Conservation (phyloP, 306 rosid species). For the Neltuma alba region DNA sequence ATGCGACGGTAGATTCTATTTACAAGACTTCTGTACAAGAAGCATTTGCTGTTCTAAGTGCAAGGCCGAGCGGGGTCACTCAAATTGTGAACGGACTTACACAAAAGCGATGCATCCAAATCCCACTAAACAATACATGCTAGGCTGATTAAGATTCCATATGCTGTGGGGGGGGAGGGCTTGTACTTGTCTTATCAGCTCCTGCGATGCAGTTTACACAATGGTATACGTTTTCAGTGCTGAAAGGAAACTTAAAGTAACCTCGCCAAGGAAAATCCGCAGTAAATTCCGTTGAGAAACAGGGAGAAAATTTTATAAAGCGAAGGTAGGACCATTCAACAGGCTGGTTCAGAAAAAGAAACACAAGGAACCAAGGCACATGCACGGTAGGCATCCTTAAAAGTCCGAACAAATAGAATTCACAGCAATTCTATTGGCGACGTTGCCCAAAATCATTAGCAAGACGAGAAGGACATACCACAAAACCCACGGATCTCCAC, state of each 20-base stretch:
- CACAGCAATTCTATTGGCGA: not conserved
- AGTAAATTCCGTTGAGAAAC: not conserved
- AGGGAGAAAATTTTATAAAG: not conserved
- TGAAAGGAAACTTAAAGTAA: not conserved
- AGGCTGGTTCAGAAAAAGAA: slow-evolving; percentile 15
- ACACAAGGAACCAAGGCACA: slow-evolving; percentile 1
- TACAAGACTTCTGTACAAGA: not conserved
- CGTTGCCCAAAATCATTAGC: not conserved
- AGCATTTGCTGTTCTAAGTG: not conserved
- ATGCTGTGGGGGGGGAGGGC: slow-evolving; percentile 89
- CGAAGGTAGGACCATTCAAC: not conserved
- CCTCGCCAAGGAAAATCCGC: slow-evolving; percentile 11
- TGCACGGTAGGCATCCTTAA: slow-evolving; percentile 1
- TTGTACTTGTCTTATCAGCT: slow-evolving; percentile 73
- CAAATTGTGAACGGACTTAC: not conserved
- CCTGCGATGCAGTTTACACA: slow-evolving; percentile 57
- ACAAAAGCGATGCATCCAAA: slow-evolving; percentile 10
- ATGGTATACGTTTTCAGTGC: slow-evolving; percentile 17
- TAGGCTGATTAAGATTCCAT: slow-evolving; percentile 61
- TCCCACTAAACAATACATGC: slow-evolving; percentile 2
- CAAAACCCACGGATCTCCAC: slow-evolving; percentile 82
- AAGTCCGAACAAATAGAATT: slow-evolving; percentile 5
- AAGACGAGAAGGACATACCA: slow-evolving; percentile 52
- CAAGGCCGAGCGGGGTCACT: not conserved
- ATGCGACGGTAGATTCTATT: not conserved